phyloP scores from a whole-genome alignment of 306 rosid species.

The Psophocarpus tetragonolobus region DNA sequence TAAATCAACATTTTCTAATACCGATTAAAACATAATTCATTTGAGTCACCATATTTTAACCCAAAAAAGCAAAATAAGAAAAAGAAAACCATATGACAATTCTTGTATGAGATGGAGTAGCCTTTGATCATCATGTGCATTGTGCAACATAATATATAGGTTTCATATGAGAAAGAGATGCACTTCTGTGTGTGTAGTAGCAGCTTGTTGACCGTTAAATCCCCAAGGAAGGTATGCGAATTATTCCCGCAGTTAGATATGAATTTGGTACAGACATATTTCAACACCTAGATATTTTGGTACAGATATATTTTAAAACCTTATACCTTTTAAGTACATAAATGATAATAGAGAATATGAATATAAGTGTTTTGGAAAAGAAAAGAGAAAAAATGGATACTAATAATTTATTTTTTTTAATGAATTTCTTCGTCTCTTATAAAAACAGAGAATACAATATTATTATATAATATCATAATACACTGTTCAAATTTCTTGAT shows the following conservation, averaged over 20 bases:
- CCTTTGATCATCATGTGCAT: background rate
- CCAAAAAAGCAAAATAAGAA: background rate
- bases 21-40: background rate
- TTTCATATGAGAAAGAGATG: background rate
- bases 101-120: background rate
- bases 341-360: too few relatives aligned
- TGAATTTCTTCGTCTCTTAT: too few relatives aligned
- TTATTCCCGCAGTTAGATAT: background rate
- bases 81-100: background rate
- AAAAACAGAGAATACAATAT: too few relatives aligned
- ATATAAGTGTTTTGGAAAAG: too few relatives aligned
- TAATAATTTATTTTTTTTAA: too few relatives aligned
- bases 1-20: background rate
- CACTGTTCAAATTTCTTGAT: too few relatives aligned
- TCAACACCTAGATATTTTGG: background rate
- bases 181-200: background rate
- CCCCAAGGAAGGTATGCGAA: background rate
- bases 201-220: background rate
- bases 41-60: background rate
- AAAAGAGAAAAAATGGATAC: too few relatives aligned
- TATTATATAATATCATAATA: too few relatives aligned
- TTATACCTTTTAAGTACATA: background rate
- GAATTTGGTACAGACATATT: conserved; percentile 7
- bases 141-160: background rate
- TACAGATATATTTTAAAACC: background rate